Evolutionary conservation across 2,329 filamentous ascomycete genomes (phyloP).

Genomic region (Coleophoma eucalyptorum): DNA sequence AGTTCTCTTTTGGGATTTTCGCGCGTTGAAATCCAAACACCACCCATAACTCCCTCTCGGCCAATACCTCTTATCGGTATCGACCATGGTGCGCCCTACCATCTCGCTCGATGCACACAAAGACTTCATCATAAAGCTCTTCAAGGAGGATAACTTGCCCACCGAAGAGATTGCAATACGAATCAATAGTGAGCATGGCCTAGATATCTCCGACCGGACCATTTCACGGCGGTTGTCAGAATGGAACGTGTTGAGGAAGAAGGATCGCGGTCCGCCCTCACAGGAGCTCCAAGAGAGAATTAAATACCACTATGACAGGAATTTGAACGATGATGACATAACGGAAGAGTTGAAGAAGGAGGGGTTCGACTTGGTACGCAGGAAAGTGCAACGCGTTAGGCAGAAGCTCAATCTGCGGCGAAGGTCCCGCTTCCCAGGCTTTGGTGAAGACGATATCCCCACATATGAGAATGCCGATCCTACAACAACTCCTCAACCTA

Average conservation of each 20-base stretch:
- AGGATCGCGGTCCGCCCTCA: slow-evolving; percentile 14
- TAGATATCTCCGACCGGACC: slow-evolving; percentile 23
- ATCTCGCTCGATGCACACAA: slow-evolving; percentile 21
- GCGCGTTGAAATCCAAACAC: no score
- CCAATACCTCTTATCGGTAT: slow-evolving; percentile 5
- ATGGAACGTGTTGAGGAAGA: slow-evolving; percentile 24
- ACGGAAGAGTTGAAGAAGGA: slow-evolving; percentile 16
- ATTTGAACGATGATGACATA: slow-evolving; percentile 25
- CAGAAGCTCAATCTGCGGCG: slow-evolving; percentile 24
- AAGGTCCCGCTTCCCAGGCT: slow-evolving; percentile 23
- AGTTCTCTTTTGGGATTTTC: no score
- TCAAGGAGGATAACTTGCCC: slow-evolving; percentile 16
- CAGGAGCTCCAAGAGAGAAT: slow-evolving; percentile 21
- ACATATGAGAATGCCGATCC: slow-evolving; percentile 1
- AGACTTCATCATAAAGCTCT: slow-evolving; percentile 22
- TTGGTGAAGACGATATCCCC: slow-evolving; percentile 11
- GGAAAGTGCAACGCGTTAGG: slow-evolving; percentile 21
- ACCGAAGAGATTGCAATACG: slow-evolving; percentile 22
- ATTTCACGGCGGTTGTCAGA: slow-evolving; percentile 20
- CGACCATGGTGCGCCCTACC: neutral
- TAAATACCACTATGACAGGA: slow-evolving; percentile 23
- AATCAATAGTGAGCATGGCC: slow-evolving; percentile 20
- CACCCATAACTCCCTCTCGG: slow-evolving; percentile 19
- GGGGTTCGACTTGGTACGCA: slow-evolving; percentile 21
- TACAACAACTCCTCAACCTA: slow-evolving; percentile 4